Evolutionary conservation across 257 asterid species (phyloP).

Genomic region (Pogostemon cablin): DNA sequence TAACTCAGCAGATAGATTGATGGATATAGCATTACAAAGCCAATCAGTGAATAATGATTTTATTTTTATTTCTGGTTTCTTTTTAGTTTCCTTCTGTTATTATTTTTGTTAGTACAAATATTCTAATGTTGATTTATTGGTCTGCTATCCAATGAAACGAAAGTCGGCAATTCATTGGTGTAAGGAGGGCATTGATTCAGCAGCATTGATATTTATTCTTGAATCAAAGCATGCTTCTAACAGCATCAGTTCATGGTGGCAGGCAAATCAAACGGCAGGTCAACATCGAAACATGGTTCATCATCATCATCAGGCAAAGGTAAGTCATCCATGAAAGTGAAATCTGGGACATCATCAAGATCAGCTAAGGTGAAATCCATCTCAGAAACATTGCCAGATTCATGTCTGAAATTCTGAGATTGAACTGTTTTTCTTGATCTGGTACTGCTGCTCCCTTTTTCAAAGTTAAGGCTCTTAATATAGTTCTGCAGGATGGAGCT

Average conservation of each 20-base stretch:
- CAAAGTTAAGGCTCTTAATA: slow-evolving; percentile 59
- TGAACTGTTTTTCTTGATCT: slow-evolving; percentile 10
- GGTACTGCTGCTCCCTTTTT: slow-evolving; percentile 36
- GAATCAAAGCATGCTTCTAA: slow-evolving; percentile 26
- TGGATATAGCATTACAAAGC: no score
- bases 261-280: slow-evolving; percentile 42
- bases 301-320: slow-evolving; percentile 20
- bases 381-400: slow-evolving; percentile 1
- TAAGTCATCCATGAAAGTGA: slow-evolving; percentile 34
- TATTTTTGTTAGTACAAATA: no score
- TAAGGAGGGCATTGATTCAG: not conserved
- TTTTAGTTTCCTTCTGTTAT: no score
- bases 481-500: slow-evolving; percentile 72
- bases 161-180: not conserved
- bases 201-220: not conserved
- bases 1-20: no score
- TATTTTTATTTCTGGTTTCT: no score
- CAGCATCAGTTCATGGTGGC: slow-evolving; percentile 31
- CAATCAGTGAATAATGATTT: no score
- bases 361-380: slow-evolving; percentile 18
- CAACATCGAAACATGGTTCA: slow-evolving; percentile 36
- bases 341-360: slow-evolving; percentile 36
- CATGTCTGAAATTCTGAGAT: not conserved
- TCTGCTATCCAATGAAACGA: no score
- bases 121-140: no score